Evolutionary conservation across 1,284 basidiomycete genomes (phyloP).

Genomic region (Malassezia brasiliensis): DNA sequence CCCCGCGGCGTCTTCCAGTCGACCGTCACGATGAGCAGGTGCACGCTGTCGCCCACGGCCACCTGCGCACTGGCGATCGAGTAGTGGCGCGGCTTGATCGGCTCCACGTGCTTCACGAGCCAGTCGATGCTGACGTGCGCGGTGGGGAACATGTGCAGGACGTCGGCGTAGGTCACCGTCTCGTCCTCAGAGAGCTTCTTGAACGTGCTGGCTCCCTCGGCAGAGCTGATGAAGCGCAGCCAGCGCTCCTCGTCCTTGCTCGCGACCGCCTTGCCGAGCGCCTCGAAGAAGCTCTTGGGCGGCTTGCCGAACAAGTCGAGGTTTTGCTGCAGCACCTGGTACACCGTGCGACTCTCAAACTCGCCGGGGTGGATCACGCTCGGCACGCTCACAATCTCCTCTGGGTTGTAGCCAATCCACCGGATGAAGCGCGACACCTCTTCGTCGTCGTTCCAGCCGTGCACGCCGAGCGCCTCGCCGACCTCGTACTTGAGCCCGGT

Average conservation of each 20-base stretch:
- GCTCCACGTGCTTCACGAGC: constrained; percentile 66
- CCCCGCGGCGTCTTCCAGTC: constrained; percentile 82
- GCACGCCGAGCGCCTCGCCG: constrained; percentile 90
- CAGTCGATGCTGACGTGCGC: constrained; percentile 68
- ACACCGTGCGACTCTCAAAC: constrained; percentile 71
- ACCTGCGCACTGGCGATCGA: constrained; percentile 91
- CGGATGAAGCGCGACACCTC: constrained; percentile 81
- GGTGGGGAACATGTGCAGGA: constrained; percentile 68
- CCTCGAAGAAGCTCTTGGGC: constrained; percentile 87
- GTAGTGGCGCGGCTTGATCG: constrained; percentile 87
- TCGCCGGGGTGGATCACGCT: constrained; percentile 49
- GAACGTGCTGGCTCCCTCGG: constrained; percentile 83
- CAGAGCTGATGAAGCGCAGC: constrained; percentile 81
- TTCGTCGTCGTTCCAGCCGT: constrained; percentile 89
- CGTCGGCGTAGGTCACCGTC: constrained; percentile 85
- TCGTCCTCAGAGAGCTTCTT: constrained; percentile 92
- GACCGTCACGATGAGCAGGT: constrained; percentile 88
- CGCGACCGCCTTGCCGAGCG: constrained; percentile 69
- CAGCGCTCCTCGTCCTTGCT: constrained; percentile 66
- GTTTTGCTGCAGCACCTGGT: constrained; percentile 92
- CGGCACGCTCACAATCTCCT: constrained; percentile 72
- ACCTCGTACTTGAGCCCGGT: constrained; percentile 92
- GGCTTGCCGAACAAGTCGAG: constrained; percentile 93
- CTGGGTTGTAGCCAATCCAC: constrained; percentile 81
- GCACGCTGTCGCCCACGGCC: constrained; percentile 85